Evolutionary conservation across 116 monocot genomes (phyloP), one percentile per base, ranked within the genome.

Genomic region (Papilionanthe hybrid): DNA sequence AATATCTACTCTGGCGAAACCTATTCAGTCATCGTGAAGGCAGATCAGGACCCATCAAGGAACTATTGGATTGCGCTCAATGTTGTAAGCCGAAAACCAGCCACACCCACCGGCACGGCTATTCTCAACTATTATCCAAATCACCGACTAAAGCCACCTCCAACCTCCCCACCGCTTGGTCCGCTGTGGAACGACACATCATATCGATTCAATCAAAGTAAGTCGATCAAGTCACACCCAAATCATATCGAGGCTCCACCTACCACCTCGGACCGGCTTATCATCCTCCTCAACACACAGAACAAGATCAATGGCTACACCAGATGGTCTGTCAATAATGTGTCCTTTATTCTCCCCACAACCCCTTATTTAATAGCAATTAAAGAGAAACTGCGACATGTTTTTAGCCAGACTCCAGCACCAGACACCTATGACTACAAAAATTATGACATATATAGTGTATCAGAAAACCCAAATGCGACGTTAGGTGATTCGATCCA

Each of bases 1-100:
- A 86, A 86, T 76, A 85, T 93, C 47, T 96, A 96, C 88, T 91
- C 96, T 32, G 96, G 96, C 28, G 96, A 96, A 90, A 91, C 92
- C 0, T 92, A 92, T 82, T 92, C 92, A 27, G 89, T 92, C 0
- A 81, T 92, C 1, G n/a, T 96, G 5, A 92, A 76, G 19, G 93
- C 94, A 32, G 76, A 96, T 75, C 94, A 87, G 20, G 75, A 82
- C 67, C 81, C 89, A 0, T 69, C 81, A 5, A 79, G 79, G 4
- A 92, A 92, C 78, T 92, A 96, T 81, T 96, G 96, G 96, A 57
- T 77, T 5, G 88, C 78, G 25, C 41, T 80, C 55, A 92, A 96
- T 53, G 90, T 96, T 8, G 86, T 96, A 5, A 75, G 82, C 67
- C 90, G 96, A 44, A 81, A 87, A 41, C 90, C 91, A 0, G 30